Evolutionary conservation across 306 rosid genomes (phyloP).

Genomic region (Herpetospermum pedunculosum): DNA sequence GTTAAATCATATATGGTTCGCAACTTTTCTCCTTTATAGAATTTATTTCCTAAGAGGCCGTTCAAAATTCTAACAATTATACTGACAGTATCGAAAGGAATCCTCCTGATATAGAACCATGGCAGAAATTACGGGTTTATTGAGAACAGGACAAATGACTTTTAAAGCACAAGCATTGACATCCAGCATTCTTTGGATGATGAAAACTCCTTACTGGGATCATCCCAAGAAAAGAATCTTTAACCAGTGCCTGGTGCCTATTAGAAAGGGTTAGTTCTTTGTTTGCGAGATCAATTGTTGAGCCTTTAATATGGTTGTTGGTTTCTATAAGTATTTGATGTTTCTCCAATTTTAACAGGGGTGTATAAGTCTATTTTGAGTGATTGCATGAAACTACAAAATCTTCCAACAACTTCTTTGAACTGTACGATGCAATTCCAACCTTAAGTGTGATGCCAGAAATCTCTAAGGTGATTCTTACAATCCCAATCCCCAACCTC

Average conservation of each 20-base stretch:
- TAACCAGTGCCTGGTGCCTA: neutral
- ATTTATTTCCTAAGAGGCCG: neutral
- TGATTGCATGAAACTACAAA: neutral
- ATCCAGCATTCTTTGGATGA: neutral
- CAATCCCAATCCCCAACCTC: neutral
- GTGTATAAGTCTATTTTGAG: neutral
- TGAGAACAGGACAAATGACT: neutral
- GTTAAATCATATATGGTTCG: conserved; percentile 1
- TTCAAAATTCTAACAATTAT: conserved; percentile 8
- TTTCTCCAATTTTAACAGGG: neutral
- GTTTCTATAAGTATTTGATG: neutral
- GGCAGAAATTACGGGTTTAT: neutral
- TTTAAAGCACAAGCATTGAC: neutral
- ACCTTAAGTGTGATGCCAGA: neutral
- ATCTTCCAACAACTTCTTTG: neutral
- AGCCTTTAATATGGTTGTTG: neutral
- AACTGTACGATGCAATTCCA: neutral
- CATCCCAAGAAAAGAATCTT: neutral
- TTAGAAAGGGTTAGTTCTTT: neutral
- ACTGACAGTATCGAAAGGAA: neutral
- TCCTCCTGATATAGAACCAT: neutral
- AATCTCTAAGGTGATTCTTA: neutral
- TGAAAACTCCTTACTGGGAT: neutral
- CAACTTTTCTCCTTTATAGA: neutral
- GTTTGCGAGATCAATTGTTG: neutral